Base-by-base conservation (phyloP, 495 filamentous ascomycete species). In the Venustampulla echinocandica region DNA sequence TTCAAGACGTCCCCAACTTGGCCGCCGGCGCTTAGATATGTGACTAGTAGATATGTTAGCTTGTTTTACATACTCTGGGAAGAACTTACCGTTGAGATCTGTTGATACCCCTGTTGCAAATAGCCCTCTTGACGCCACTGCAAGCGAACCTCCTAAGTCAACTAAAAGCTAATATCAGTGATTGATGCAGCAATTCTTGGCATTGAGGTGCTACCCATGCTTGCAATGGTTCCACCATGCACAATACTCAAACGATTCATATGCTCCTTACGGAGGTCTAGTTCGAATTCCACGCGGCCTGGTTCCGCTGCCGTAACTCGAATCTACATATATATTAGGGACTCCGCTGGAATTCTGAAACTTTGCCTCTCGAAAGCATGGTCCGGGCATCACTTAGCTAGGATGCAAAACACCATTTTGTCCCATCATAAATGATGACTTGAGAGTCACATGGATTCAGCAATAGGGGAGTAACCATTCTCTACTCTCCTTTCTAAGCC, bases 181-280 rank as follows among this genome's bases (percentile, higher is more conserved):
- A 27, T 15, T 15, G 14, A 10, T 13, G 15, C 13, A 27, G 22
- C 11, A 27, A 11, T 42, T 24, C 1, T 21, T 32, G 21, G 1
- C 17, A 3, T 19, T 23, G 15, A 14, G 4, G 24, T 4, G 19
- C 17, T 70, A 79, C 81, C 80, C 84, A 97, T 87, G 64, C 84
- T 88, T 14, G 92, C 90, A 57, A 97, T 89, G 14, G 92, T 93
- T 28, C 90, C 92, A 35, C 92, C 92, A 68, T 98, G 92, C 50
- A 97, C 72, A 41, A 87, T 95, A 38, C 79, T 81, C 7, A 97
- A 73, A 17, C 92, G 81, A 58, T 96, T 98, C 87, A 90, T 96
- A 62, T 98, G 92, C 42, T 95, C 75, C 55, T 89, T 86, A 33
- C 81, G 65, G 41, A 98, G 85, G 44, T 85, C 75, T 23, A 98